Evolutionary conservation across 2,329 filamentous ascomycete species (phyloP), one percentile per base, ranked within the genome.

Genomic region (Phaeosphaeria sp.): DNA sequence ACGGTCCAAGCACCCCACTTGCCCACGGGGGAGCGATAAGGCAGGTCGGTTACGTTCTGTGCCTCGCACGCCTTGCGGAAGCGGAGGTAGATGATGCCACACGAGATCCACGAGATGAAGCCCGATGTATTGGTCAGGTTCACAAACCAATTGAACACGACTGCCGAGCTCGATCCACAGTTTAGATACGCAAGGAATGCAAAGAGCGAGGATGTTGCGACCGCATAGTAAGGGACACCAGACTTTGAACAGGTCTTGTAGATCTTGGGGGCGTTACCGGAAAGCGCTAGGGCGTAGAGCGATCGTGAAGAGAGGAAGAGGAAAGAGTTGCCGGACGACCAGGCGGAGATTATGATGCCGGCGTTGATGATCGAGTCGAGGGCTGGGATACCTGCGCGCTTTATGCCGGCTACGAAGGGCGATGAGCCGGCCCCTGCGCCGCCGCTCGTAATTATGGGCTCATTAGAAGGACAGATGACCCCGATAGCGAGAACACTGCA

Each of bases 341-440:
- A 84, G 1, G 88, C 89, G 6, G 87, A 89, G 17, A 89, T 87
- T 51, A 91, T 79, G 65, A 91, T 85, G 20, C 85, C 87, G 33
- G 83, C 88, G 69, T 91, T 91, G 78, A 91, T 88, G 64, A 90
- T 82, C 59, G 85, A 85, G 65, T 89, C 86, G 2, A 91, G 82
- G 1, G 82, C 84, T 2, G 79, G 77, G 57, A 85, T 83, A 3
- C 82, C 81, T n/a, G 72, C 81, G 53, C 81, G 77, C 55, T 80
- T 79, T 64, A 83, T 82, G 24, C 79, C 82, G 17, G 83, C 75
- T 6, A 83, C 82, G 60, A 82, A 84, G 0, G 81, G 79, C 0
- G 80, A 82, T 1, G 84, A 83, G 7, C 81, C 83, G 1, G 85
- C 85, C 48, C 83, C 84, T 5, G 79, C 77, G 22, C 81, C 83